Base-by-base conservation (phyloP, 2,329 filamentous ascomycete species). In the Phyllosticta ampelicida region DNA sequence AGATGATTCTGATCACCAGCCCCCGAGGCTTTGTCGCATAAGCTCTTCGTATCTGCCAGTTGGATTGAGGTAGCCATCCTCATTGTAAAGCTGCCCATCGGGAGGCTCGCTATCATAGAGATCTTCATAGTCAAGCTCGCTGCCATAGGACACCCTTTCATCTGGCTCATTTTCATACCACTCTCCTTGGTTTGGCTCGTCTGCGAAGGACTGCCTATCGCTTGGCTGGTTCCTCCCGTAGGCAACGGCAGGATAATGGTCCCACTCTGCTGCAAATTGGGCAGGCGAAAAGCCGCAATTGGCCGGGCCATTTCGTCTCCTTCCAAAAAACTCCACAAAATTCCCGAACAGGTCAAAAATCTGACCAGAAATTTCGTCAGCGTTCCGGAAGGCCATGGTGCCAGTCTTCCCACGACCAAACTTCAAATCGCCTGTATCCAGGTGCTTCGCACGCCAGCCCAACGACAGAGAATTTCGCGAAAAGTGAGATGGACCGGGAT, bases 331-430 rank as follows among this genome's bases (percentile, higher is more conserved):
- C 51, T 65, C 62, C 53, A 71, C 48, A 1, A 56, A 54, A 9
- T 66, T 63, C 9, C 61, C 58, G n/a, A 67, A 67, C 23, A 72
- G 56, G 11, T 65, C 65, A 29, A 61, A 60, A 51, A 73, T 61
- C 13, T 55, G 57, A 0, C 66, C 67, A 0, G 54, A 26, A 5
- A 71, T 61, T 23, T 60, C 28, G 19, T 61, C 55, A 13, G 63
- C 56, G 0, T 60, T 61, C 29, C 60, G 62, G 48, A 72, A 70
- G n/a, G 61, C 63, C 18, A 71, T 70, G 9, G 66, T 51, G 3
- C 72, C 71, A 19, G 66, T 69, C 28, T 69, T 71, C 3, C 64
- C 64, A 51, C 66, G 65, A 1, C 70, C 70, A 53, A 73, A 73
- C 8, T 53, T 60, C 48, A 70, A 21, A 16, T 62, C 44, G 0